These are phyloP conservation scores for Phytophthora idaei DNA, from an alignment of 352 stramenopile species.

Conservation along the genomic window DNA sequence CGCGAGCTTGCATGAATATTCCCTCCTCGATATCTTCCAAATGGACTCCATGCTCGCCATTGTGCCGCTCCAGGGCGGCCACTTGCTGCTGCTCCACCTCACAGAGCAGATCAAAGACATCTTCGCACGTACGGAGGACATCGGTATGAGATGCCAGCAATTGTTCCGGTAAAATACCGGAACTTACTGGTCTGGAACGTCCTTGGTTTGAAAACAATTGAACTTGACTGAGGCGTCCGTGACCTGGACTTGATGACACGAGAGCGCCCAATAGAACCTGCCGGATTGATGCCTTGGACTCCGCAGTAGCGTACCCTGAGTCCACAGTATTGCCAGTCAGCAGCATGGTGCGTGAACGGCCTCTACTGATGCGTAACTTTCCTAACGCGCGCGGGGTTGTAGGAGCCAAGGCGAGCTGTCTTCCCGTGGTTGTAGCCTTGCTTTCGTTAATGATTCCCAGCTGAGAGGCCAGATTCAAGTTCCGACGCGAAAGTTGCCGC, in stretches of 20 bases:
- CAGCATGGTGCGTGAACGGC: slow-evolving; percentile 23
- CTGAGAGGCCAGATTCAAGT: slow-evolving; percentile 29
- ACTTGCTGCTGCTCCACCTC: slow-evolving; percentile 39
- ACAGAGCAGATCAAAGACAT: slow-evolving; percentile 69
- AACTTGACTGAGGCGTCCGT: slow-evolving; percentile 28
- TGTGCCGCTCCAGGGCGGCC: slow-evolving; percentile 6
- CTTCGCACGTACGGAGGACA: slow-evolving; percentile 50
- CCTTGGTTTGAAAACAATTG: slow-evolving; percentile 20
- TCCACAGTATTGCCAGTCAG: slow-evolving; percentile 17
- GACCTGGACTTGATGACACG: slow-evolving; percentile 21
- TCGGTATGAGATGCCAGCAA: slow-evolving; percentile 33
- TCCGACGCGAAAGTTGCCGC: slow-evolving; percentile 35
- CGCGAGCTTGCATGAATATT: slow-evolving; percentile 27
- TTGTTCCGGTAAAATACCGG: slow-evolving; percentile 34
- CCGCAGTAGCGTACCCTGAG: background rate
- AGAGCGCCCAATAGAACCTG: slow-evolving; percentile 52
- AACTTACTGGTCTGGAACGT: slow-evolving; percentile 19
- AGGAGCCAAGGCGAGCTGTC: slow-evolving; percentile 8
- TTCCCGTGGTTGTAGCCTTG: slow-evolving; percentile 1
- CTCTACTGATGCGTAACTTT: slow-evolving; percentile 17
- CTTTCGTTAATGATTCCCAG: slow-evolving; percentile 21
- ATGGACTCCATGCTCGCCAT: slow-evolving; percentile 3
- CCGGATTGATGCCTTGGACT: slow-evolving; percentile 45
- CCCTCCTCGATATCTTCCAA: slow-evolving; percentile 18
- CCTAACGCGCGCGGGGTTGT: slow-evolving; percentile 25